Base-by-base conservation (phyloP, 2,329 filamentous ascomycete species). In the Colletotrichum sp. region DNA sequence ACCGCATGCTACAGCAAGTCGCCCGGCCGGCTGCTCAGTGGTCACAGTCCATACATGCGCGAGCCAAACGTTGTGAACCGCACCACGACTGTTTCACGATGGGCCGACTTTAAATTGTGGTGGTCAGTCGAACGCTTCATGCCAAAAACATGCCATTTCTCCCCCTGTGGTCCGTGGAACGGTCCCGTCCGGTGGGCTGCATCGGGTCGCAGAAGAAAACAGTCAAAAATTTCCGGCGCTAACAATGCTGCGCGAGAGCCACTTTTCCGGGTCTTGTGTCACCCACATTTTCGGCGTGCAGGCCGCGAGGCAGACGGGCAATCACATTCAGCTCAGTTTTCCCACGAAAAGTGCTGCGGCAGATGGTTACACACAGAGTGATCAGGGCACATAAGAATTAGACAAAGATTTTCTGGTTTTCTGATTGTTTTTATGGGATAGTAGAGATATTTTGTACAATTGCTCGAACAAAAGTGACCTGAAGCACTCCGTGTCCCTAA, bases 21-120 rank as follows among this genome's bases (percentile, higher is more conserved):
- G 34, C n/a, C 3, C 59, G 39, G 15, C 18, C 1, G 6, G 39
- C 36, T 2, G 10, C 10, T 15, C 16, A 16, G 36, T 16, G 63
- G 39, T 30, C 12, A 16, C 1, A n/a, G 36, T n/a, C 32, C 5
- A 36, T 8, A n/a, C 28, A 16, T 2, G 5, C 15, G 26, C 34
- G 52, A 49, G 18, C 63, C 18, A 32, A 16, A 52, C 34, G 16
- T 12, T 10, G 64, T 18, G 15, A 21, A 30, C 64, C 13, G 36
- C 36, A 30, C 55, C 55, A 63, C 70, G 34, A 16, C 24, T 21
- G 65, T 69, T 49, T 63, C 39, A 63, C 30, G 66, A 73, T 63
- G 71, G 65, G 71, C 21, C 55, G 71, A 69, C 28, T 36, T 55
- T 62, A 30, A 24, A 55, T 63, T 72, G 5, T 24, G 65, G 65